Evolutionary conservation across 345 rosid species (phyloP), one percentile per base, ranked within the genome.

Genomic region (Eucalyptus sp.): DNA sequence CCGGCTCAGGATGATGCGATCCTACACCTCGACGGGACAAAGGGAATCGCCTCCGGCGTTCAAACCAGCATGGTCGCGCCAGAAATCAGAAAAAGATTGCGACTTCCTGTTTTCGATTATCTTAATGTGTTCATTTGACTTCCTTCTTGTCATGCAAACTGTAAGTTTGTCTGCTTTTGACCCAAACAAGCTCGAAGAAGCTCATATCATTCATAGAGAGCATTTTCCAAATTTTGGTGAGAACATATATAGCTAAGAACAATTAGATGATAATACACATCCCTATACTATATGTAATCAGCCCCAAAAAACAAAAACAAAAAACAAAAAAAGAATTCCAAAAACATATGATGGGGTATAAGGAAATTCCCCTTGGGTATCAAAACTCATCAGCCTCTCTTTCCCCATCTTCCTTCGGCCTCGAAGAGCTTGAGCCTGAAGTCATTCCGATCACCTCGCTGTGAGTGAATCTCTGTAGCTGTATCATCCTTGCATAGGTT

Each of bases 401-500:
- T 4, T 92, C 96, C 71, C 94, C 96, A 17, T 93, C 97, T 52
- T 96, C 99, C 87, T 93, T 95, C 33, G 94, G 90, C 92, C 93
- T 95, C n/a, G 95, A 93, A 86, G 98, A 95, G 88, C 94, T 97
- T 52, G 98, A 96, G 51, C 98, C 97, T 79, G 98, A 93, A 16
- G 96, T 91, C 94, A 97, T 95, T 89, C 98, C 98, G 49, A 95
- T 92, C n/a, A 96, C 99, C 68, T 97, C 96, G 64, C 92, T 95
- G 90, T 95, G 95, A 31, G 97, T 95, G 91, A 98, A 98, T 92
- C 99, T 95, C 90, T 98, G 99, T 88, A 98, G 92, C 93, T 98
- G 98, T 90, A 95, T 96, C 99, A 98, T 98, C 88, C 99, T 86
- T 29, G 99, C 96, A 33, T 98, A 98, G 83, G 93, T 92, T 58